Base-by-base conservation (phyloP, 2,329 filamentous ascomycete species). In the Penicillium concentricum region DNA sequence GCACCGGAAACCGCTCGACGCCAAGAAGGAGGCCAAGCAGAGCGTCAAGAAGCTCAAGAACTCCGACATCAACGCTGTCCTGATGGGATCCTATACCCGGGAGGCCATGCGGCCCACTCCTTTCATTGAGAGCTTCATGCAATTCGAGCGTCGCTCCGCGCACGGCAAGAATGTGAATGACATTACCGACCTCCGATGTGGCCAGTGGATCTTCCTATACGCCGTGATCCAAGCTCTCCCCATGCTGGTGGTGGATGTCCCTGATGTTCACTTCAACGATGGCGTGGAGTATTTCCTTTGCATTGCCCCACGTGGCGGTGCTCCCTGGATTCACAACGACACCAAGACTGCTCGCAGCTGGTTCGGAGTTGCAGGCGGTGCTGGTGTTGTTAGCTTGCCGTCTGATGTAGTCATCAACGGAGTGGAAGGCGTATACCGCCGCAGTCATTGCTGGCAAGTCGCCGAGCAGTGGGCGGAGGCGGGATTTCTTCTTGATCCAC, bases 61-160 rank as follows among this genome's bases (percentile, higher is more conserved):
- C 51, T 85, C 93, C 57, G 91, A 97, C 67, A 81, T 92, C 42
- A 84, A 86, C 16, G 82, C 88, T 20, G 82, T 96, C 34, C 77
- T 97, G n/a, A 86, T 88, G 69, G 87, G 87, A 59, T 88, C 89
- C 0, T 92, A 92, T 75, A 96, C 96, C 63, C 83, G 85, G 43
- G 90, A 93, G 63, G 86, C 86, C 1, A 84, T 80, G 64, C 76
- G 74, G 43, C 73, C 77, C 16, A 80, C 78, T 1, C 64, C 73
- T 1, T 81, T 79, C 61, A 73, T 81, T 30, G 77, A 80, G 59
- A 72, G 73, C 30, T 81, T 80, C 55, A 78, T 79, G 72, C 71
- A 75, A 44, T 80, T 79, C 55, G 79, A 81, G 62, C 75, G 79
- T 10, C 74, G 74, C 30, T 71, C 64, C 18, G 77, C 74, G 9